Base-by-base conservation (phyloP, 2,329 filamentous ascomycete genomes). In the Paecilomyces formosus region DNA sequence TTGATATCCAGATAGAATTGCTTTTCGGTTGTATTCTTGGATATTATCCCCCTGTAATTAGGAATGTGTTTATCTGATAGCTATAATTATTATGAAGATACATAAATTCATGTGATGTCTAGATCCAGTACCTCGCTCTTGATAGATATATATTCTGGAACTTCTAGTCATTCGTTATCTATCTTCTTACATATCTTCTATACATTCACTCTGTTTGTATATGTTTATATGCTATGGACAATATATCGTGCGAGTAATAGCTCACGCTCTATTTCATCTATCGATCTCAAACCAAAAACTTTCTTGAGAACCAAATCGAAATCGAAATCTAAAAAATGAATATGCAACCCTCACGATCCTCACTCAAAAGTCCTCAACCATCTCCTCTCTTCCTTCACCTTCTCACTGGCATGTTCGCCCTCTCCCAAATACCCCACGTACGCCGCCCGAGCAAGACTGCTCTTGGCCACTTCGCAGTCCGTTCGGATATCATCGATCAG, bases 401-500 rank as follows among this genome's bases (percentile, higher is more conserved):
- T 66, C 54, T 71, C 72, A 21, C 62, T 60, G 11, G 60, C 61
- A 30, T 67, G 65, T 8, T 60, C 65, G 67, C 72, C 63, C 72
- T 78, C 62, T 82, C 77, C 84, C 30, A 74, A 56, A 67, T 77
- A 82, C 53, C 64, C 65, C 60, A 64, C 65, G 74, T 86, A 99
- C 24, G 74, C 81, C 31, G 81, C 76, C 62, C 94, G 79, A 56
- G 76, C 81, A 68, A 99, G 76, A 76, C 90, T 94, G 67, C 80
- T 78, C 65, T 82, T 81, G 51, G 92, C 88, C 57, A 97, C 92
- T 66, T 89, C 84, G 68, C 94, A 96, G 78, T 97, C 94, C 65
- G 88, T 83, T 70, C 84, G 84, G 70, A 99, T 99, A 77, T 99
- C 94, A 66, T 88, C 84, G 52, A 97, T 85, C 70, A 97, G 79